A percentile compares a stretch with the other conserved stretches of the same genome.
Evolutionary conservation across 306 rosid genomes (phyloP).

Genomic region (Inga leiocalycina): DNA sequence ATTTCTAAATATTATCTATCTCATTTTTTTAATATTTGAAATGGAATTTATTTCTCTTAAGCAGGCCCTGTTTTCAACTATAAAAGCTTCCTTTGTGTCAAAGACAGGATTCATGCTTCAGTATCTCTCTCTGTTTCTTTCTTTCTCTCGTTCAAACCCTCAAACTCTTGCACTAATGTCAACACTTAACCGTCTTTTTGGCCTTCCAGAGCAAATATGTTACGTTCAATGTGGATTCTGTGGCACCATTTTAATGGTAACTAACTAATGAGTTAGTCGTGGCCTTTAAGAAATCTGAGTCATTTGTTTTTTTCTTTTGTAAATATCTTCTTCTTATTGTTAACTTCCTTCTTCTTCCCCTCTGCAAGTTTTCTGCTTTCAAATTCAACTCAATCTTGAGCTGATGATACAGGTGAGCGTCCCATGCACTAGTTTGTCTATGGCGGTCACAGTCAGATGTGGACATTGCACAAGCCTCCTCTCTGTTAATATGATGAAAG

Average conservation of each 20-base stretch:
- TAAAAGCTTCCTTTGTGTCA: constrained; percentile 47
- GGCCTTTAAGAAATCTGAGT: background rate
- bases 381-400: background rate
- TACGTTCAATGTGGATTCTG: constrained; percentile 93
- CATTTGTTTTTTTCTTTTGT: background rate
- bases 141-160: constrained; percentile 14
- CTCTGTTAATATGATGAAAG: constrained; percentile 85
- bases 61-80: constrained; percentile 37
- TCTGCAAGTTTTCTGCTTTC: background rate
- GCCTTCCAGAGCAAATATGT: constrained; percentile 84
- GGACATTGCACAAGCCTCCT: constrained; percentile 90
- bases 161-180: constrained; percentile 46
- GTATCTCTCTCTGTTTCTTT: constrained; percentile 11
- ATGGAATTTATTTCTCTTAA: background rate
- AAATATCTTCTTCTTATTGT: background rate
- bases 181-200: constrained; percentile 64
- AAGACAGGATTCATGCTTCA: constrained; percentile 32
- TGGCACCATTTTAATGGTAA: constrained; percentile 74
- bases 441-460: constrained; percentile 89
- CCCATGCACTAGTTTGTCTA: constrained; percentile 87
- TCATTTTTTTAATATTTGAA: background rate
- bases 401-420: constrained; percentile 67
- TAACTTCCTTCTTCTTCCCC: background rate
- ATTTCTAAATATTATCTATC: background rate
- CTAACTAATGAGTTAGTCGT: constrained; percentile 23